These are phyloP conservation scores for Yamadazyma sp. DNA, from an alignment of 805 yeast genomes.

Conservation along the genomic window DNA sequence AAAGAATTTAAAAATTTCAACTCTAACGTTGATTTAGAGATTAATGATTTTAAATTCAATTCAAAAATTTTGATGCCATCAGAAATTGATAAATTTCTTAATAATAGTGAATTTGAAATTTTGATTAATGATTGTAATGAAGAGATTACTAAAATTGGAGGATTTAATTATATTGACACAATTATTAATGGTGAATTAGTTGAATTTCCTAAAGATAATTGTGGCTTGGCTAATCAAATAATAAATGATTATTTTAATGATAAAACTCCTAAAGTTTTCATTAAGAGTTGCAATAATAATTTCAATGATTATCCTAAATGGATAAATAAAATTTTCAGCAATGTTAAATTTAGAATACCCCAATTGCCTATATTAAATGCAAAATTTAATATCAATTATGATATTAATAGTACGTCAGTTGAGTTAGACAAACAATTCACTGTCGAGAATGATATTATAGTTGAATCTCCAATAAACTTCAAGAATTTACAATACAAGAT, in stretches of 20 bases:
- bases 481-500: slow-evolving; percentile 2
- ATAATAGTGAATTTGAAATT: slow-evolving; percentile 11
- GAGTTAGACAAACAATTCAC: background rate
- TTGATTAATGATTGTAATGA: slow-evolving; percentile 24
- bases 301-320: slow-evolving; percentile 10
- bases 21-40: slow-evolving; percentile 6
- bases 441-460: background rate
- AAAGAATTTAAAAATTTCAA: background rate
- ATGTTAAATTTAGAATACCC: slow-evolving; percentile 6
- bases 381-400: background rate
- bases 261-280: background rate
- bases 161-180: slow-evolving; percentile 6
- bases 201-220: slow-evolving; percentile 5
- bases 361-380: background rate
- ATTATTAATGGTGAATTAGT: slow-evolving; percentile 4
- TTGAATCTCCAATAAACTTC: slow-evolving; percentile 2
- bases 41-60: slow-evolving; percentile 12
- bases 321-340: slow-evolving; percentile 11
- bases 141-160: slow-evolving; percentile 20
- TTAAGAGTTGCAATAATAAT: background rate
- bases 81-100: slow-evolving; percentile 1
- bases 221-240: slow-evolving; percentile 4
- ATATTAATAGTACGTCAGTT: background rate
- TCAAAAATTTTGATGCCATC: slow-evolving; percentile 1
- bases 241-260: slow-evolving; percentile 1